These are phyloP conservation scores for Trifolium fragiferum DNA, from an alignment of 306 rosid genomes.

Conservation along the genomic window DNA sequence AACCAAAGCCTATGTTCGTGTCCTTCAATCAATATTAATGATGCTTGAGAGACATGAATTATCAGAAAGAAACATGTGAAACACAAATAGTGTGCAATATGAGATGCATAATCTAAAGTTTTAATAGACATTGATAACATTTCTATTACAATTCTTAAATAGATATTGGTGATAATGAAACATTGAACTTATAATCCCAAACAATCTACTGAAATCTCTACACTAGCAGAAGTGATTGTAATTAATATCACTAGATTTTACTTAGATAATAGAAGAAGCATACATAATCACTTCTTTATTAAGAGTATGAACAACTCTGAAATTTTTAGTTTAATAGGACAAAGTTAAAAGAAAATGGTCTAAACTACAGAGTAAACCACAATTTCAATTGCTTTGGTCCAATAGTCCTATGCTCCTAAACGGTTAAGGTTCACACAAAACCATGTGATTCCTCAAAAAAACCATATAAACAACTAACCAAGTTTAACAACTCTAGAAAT, in stretches of 20 bases:
- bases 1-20: conserved; percentile 9
- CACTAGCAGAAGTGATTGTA: background rate
- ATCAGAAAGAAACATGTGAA: conserved; percentile 6
- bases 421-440: background rate
- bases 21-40: conserved; percentile 9
- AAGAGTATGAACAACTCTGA: background rate
- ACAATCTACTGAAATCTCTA: background rate
- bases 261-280: background rate
- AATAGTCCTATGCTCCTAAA: background rate
- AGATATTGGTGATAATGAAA: background rate
- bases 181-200: background rate
- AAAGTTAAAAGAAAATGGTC: background rate
- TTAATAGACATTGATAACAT: background rate
- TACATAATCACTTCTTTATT: background rate
- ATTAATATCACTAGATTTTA: background rate
- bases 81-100: conserved; percentile 41
- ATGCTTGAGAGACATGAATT: background rate
- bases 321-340: background rate
- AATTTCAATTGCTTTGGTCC: background rate
- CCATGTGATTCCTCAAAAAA: background rate
- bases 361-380: background rate
- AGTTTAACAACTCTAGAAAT: conserved; percentile 10
- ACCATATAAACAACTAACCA: background rate
- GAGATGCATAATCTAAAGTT: conserved; percentile 21
- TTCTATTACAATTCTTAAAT: background rate